These are phyloP conservation scores for Camelina laxa DNA, from an alignment of 345 rosid genomes.

Conservation along the genomic window DNA sequence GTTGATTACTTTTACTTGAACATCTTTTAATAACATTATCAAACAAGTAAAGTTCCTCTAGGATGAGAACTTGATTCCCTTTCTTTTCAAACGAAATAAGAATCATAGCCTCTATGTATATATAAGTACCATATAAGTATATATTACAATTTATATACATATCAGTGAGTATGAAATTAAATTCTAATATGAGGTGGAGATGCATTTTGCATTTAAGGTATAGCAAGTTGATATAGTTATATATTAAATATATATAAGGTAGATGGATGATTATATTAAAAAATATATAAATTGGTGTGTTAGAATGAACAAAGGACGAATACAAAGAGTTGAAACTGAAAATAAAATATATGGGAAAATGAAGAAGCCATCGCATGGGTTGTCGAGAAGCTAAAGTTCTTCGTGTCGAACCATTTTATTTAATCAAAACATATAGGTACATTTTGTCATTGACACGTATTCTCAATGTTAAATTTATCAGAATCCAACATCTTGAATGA, in stretches of 20 bases:
- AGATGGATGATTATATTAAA: not conserved
- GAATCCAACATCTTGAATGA: conserved; percentile 19
- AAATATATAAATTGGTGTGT: conserved; percentile 14
- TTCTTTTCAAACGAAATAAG: conserved; percentile 23
- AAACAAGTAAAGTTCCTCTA: conserved; percentile 16
- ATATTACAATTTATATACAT: no score
- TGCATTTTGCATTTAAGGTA: conserved; percentile 8
- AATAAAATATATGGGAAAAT: conserved; percentile 14
- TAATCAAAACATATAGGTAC: not conserved
- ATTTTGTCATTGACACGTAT: conserved; percentile 32
- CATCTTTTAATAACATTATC: not conserved
- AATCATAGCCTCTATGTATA: conserved; percentile 5
- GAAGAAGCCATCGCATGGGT: conserved; percentile 43
- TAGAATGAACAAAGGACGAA: conserved; percentile 32
- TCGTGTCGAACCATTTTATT: conserved; percentile 23
- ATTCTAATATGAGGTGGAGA: conserved; percentile 8
- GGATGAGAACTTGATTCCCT: conserved; percentile 35
- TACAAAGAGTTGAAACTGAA: conserved; percentile 38
- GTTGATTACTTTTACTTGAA: conserved; percentile 21
- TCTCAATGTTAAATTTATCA: not conserved
- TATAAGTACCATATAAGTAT: not conserved
- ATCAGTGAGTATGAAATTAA: not conserved
- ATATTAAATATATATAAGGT: not conserved
- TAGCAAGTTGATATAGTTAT: conserved; percentile 13
- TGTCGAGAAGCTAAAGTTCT: conserved; percentile 43